These are phyloP conservation scores for Fusarium austroafricanum DNA, from an alignment of 2,329 filamentous ascomycete genomes.

Conservation along the genomic window DNA sequence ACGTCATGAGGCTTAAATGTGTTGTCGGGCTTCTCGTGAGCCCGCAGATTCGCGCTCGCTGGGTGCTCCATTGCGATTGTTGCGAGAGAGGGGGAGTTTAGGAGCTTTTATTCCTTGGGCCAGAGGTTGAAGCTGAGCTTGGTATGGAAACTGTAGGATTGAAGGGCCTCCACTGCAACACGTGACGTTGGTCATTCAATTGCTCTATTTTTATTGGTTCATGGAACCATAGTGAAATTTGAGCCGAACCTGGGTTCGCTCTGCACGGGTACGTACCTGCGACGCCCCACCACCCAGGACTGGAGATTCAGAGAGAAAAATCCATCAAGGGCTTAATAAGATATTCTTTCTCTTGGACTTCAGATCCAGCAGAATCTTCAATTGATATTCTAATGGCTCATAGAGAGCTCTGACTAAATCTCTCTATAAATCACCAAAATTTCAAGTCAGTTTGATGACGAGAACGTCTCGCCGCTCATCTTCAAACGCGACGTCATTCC, in stretches of 20 bases:
- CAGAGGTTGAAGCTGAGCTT: conserved; percentile 46
- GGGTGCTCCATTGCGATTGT: conserved; percentile 51
- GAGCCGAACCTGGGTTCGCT: not conserved
- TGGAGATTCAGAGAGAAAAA: conserved; percentile 38
- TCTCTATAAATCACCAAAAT: accelerated
- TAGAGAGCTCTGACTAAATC: accelerated
- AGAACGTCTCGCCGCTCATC: not conserved
- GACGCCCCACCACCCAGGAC: conserved; percentile 19
- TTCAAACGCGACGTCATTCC: not conserved
- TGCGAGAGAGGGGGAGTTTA: conserved; percentile 22
- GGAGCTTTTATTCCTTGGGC: conserved; percentile 45
- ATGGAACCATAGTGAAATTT: conserved; percentile 13
- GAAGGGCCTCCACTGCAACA: conserved; percentile 44
- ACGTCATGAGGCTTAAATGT: conserved; percentile 80
- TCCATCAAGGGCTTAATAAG: conserved; percentile 11
- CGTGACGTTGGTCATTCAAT: conserved; percentile 54
- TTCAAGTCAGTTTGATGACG: not conserved
- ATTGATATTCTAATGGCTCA: not conserved
- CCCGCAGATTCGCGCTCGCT: conserved; percentile 44
- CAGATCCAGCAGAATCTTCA: not conserved
- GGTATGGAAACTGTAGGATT: conserved; percentile 40
- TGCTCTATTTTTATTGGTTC: conserved; percentile 49
- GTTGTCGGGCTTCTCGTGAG: conserved; percentile 40
- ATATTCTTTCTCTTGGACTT: conserved; percentile 3
- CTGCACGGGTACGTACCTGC: conserved; percentile 37